These are phyloP conservation scores for Mucor irregularis DNA, from an alignment of 371 early-diverging fungal species.

Conservation along the genomic window DNA sequence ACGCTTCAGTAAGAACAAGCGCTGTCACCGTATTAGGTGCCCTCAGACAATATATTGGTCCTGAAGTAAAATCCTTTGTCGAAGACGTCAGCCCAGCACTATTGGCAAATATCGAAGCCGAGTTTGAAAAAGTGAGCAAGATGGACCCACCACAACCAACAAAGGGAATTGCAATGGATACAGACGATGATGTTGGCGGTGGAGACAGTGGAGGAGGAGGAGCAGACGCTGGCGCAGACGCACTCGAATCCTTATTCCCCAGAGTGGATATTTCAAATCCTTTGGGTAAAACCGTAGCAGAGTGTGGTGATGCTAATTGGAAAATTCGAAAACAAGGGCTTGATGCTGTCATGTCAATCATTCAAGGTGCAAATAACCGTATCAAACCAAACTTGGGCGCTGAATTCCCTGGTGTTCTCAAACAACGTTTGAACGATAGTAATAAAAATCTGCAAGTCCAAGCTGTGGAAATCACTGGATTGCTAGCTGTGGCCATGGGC, in stretches of 20 bases:
- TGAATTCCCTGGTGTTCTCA: constrained; percentile 82
- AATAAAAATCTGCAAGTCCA: constrained; percentile 86
- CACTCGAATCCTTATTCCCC: constrained; percentile 85
- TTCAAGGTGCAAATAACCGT: constrained; percentile 78
- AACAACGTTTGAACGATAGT: constrained; percentile 80
- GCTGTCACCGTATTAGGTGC: constrained; percentile 80
- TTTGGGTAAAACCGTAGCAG: constrained; percentile 44
- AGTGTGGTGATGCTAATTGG: constrained; percentile 87
- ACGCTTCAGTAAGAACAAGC: constrained; percentile 80
- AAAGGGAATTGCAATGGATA: constrained; percentile 32
- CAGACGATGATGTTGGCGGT: background rate
- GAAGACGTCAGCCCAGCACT: constrained; percentile 85
- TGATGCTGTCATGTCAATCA: constrained; percentile 74
- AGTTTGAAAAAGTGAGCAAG: constrained; percentile 86
- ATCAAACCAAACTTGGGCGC: constrained; percentile 80
- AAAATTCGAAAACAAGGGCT: constrained; percentile 93
- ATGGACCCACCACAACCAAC: constrained; percentile 78
- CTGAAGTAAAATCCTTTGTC: constrained; percentile 75
- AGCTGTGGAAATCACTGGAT: constrained; percentile 74
- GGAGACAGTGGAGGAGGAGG: constrained; percentile 28
- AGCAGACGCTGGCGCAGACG: constrained; percentile 41
- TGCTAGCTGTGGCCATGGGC: constrained; percentile 80
- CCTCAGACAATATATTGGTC: constrained; percentile 82
- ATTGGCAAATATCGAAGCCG: constrained; percentile 83
- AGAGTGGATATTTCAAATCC: constrained; percentile 77